Base-by-base conservation (phyloP, 2,329 filamentous ascomycete genomes). In the Coleophoma eucalyptorum region DNA sequence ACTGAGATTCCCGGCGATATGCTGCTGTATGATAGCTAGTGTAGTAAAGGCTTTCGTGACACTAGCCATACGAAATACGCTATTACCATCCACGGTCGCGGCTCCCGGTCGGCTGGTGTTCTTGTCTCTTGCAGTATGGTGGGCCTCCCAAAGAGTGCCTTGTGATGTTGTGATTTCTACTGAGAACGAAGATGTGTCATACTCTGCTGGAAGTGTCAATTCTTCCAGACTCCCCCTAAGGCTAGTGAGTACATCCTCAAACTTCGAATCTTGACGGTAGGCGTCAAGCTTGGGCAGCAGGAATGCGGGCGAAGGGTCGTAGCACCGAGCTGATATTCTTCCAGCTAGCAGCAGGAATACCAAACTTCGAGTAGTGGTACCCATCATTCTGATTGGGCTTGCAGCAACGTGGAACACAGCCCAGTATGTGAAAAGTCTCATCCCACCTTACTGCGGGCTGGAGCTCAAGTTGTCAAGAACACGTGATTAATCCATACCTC, bases 21-120 rank as follows among this genome's bases (percentile, higher is more conserved):
- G 57, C 21, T 60, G 62, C 34, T 63, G 52, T 12, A 66, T 50
- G 15, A 66, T 51, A 8, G 58, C 61, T 18, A 64, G 48, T 4
- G 57, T 57, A 10, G 63, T 66, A 44, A 65, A 45, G 12, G 48
- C 48, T 19, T 49, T 49, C 12, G 38, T 45, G n/a, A 49, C 35
- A 13, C 48, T 49, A 63, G 48, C 48, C 3, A 49, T 10, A 13
- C 48, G 48, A 16, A 45, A 49, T 8, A 45, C 38, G 21, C 48
- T 49, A 10, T 20, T 32, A 16, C 48, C 48, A 8, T 13, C 13
- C 40, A 49, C 48, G 5, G 19, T 33, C 21, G 32, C 40, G 8
- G 40, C 41, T 3, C 48, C 48, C 5, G 26, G 48, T 19, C 48
- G 43, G 21, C 15, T 18, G 7, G 16, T 16, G 7, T 49, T 34